phyloP scores from a whole-genome alignment of 192 early-diverging fungal genomes.

The Linnemannia zychae region DNA sequence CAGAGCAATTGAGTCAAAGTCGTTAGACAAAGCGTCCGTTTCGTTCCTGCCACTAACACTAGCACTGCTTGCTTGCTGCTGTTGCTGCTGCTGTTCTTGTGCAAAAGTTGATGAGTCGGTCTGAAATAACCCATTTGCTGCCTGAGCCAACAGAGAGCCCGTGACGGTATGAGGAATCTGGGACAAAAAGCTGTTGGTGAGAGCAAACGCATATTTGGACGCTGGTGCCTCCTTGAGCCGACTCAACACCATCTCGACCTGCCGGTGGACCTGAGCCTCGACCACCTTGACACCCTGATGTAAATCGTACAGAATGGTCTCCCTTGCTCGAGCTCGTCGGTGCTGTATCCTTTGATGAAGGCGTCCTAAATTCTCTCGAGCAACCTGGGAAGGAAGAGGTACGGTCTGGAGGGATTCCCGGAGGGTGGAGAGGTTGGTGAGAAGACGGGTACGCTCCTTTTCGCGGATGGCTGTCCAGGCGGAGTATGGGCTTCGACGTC shows the following conservation, averaged over 20 bases:
- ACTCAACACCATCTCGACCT: conserved; percentile 45
- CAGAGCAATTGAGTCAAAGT: conserved; percentile 15
- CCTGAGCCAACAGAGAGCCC: background rate
- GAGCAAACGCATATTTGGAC: conserved; percentile 39
- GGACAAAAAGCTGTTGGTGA: conserved; percentile 40
- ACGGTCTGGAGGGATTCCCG: background rate
- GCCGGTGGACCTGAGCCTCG: conserved; percentile 38
- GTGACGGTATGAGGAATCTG: conserved; percentile 26
- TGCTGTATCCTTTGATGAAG: conserved; percentile 25
- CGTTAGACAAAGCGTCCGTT: background rate
- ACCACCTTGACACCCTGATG: conserved; percentile 44
- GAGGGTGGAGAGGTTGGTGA: conserved; percentile 3
- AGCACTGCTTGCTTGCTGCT: background rate
- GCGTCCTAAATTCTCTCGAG: conserved; percentile 19
- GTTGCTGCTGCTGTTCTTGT: background rate
- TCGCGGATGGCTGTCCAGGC: conserved; percentile 17
- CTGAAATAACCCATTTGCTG: conserved; percentile 1
- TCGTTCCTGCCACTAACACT: background rate
- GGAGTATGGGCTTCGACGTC: background rate
- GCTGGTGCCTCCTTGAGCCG: conserved; percentile 40
- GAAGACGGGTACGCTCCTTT: conserved; percentile 21
- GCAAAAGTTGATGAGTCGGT: background rate
- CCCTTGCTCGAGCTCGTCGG: conserved; percentile 33
- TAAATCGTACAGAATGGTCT: conserved; percentile 34
- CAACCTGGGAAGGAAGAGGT: conserved; percentile 2